These are phyloP conservation scores for Teratosphaeria nubilosa DNA, from an alignment of 2,329 filamentous ascomycete species.

Conservation along the genomic window DNA sequence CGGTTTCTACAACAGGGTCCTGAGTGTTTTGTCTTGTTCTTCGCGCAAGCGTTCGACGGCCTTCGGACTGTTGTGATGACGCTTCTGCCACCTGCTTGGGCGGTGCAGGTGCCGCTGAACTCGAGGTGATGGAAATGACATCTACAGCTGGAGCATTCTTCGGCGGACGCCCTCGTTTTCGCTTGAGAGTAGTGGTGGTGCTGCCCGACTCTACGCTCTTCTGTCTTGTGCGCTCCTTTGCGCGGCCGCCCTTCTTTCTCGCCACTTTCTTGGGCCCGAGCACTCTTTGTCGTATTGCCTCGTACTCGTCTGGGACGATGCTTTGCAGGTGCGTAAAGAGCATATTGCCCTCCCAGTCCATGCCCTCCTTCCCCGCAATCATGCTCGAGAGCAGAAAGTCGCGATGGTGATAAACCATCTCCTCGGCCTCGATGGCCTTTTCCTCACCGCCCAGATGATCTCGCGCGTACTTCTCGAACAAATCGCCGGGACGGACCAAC, in stretches of 20 bases:
- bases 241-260: constrained; percentile 1
- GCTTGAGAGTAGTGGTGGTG: constrained; percentile 13
- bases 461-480: constrained; percentile 29
- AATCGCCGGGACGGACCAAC: constrained; percentile 21
- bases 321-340: constrained; percentile 32
- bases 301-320: constrained; percentile 24
- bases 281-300: constrained; percentile 6
- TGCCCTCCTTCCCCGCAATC: constrained; percentile 32
- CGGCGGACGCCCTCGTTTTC: constrained; percentile 12
- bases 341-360: constrained; percentile 34
- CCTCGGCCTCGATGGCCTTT: constrained; percentile 14
- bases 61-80: background rate
- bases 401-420: constrained; percentile 21
- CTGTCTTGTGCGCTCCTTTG: constrained; percentile 1
- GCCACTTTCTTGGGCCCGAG: constrained; percentile 1
- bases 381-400: constrained; percentile 38
- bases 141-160: constrained; percentile 5
- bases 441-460: constrained; percentile 17
- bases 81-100: background rate
- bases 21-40: background rate
- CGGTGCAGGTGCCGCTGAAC: constrained; percentile 4
- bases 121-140: constrained; percentile 10
- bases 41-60: background rate
- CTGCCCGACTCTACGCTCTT: constrained; percentile 10
- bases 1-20: background rate